Evolutionary conservation across 2,329 filamentous ascomycete species (phyloP).

Genomic region (Trichoderma aggressivum): DNA sequence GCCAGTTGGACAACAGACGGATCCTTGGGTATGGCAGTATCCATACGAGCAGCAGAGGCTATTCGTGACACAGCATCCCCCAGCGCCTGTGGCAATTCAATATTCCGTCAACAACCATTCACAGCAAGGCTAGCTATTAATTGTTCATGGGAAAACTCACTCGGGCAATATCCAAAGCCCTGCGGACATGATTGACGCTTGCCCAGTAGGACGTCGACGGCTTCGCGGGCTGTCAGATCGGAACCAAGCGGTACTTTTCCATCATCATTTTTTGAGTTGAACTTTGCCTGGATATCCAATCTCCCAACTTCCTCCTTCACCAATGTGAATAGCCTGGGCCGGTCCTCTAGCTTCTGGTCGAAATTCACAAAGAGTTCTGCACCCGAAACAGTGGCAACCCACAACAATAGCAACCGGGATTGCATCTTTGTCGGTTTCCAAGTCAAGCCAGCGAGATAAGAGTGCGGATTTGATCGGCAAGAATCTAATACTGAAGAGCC

Average conservation of each 20-base stretch:
- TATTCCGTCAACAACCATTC: not conserved
- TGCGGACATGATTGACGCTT: slow-evolving; percentile 21
- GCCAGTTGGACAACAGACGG: slow-evolving; percentile 24
- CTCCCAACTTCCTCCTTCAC: slow-evolving; percentile 15
- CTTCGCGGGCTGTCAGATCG: not conserved
- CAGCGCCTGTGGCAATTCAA: slow-evolving; percentile 5
- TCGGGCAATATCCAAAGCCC: slow-evolving; percentile 25
- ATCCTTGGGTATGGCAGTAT: slow-evolving; percentile 23
- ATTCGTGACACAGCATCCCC: slow-evolving; percentile 22
- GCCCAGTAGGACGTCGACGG: slow-evolving; percentile 19
- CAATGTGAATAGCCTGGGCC: not conserved
- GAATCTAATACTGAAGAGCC: not conserved
- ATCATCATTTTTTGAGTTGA: slow-evolving; percentile 1
- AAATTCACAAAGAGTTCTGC: slow-evolving; percentile 12
- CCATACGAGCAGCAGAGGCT: slow-evolving; percentile 25
- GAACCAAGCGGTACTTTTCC: not conserved
- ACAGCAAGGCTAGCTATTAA: accelerated
- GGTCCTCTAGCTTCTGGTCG: slow-evolving; percentile 19
- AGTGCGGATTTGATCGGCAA: not conserved
- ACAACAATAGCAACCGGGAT: not conserved
- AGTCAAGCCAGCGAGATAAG: not conserved
- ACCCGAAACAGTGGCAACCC: not conserved
- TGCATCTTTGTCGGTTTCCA: not conserved
- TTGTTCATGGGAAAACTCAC: not conserved
- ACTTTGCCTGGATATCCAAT: slow-evolving; percentile 11